These are phyloP conservation scores for Coniferiporia weirii DNA, from an alignment of 1,284 basidiomycete species.

Conservation along the genomic window DNA sequence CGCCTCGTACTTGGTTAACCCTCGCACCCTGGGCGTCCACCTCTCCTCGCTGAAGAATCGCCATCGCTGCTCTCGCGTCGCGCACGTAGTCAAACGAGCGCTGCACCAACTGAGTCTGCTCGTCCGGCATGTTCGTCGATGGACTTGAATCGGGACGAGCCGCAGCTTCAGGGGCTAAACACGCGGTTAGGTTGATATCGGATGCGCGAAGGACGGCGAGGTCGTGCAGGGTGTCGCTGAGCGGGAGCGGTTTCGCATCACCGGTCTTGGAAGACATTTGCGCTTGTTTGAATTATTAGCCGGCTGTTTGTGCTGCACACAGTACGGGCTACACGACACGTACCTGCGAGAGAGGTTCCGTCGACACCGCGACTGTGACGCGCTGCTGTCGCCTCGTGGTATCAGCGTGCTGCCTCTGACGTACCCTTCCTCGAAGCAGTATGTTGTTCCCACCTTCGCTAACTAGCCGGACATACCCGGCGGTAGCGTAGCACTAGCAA, in stretches of 20 bases:
- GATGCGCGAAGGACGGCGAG: slow-evolving; percentile 63
- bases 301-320: neutral
- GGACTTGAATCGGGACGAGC: neutral
- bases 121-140: neutral
- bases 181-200: slow-evolving; percentile 44
- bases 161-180: slow-evolving; percentile 27
- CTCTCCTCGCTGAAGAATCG: slow-evolving; percentile 46
- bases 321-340: too few species aligned
- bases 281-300: neutral
- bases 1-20: slow-evolving; percentile 46
- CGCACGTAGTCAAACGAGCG: slow-evolving; percentile 33
- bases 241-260: slow-evolving; percentile 34
- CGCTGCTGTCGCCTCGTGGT: too few species aligned
- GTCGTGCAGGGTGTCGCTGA: slow-evolving; percentile 62
- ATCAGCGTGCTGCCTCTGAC: too few species aligned
- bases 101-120: slow-evolving; percentile 12
- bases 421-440: too few species aligned
- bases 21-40: slow-evolving; percentile 44
- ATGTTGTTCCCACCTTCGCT: too few species aligned
- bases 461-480: too few species aligned
- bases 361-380: too few species aligned
- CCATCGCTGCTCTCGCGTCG: slow-evolving; percentile 50
- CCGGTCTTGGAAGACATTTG: slow-evolving; percentile 6
- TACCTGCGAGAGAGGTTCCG: too few species aligned
- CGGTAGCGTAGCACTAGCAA: too few species aligned